Conservation (phyloP, 495 filamentous ascomycete species). For the Neurospora sp. region DNA sequence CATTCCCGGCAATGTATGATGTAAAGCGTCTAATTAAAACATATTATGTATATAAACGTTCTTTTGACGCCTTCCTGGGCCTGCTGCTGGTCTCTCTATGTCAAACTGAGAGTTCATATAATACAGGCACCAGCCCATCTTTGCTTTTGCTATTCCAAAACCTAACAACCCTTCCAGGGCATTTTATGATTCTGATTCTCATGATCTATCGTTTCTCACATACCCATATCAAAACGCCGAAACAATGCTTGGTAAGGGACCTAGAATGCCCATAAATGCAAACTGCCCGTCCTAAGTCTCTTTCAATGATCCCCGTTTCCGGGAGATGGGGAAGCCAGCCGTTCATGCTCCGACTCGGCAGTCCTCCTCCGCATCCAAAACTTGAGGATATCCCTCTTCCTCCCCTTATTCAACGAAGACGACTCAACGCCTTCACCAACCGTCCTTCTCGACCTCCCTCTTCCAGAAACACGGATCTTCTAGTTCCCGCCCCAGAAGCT, state of each 20-base stretch:
- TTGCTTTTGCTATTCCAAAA: neutral
- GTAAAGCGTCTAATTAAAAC: neutral
- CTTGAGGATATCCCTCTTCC: neutral
- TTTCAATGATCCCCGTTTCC: neutral
- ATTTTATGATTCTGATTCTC: neutral
- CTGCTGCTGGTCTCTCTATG: neutral
- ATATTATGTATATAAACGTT: neutral
- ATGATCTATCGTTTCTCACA: neutral
- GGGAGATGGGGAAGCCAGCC: neutral
- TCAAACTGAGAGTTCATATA: neutral
- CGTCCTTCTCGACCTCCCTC: neutral
- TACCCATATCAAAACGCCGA: neutral
- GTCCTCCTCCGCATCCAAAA: neutral
- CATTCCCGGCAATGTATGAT: neutral
- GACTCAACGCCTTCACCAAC: neutral
- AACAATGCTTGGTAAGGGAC: neutral
- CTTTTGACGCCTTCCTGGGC: neutral
- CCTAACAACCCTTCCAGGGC: neutral
- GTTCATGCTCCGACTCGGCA: neutral
- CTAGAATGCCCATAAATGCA: neutral
- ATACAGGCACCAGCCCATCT: neutral
- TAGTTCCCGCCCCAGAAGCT: constrained; percentile 18
- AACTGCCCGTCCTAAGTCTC: neutral
- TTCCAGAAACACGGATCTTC: constrained; percentile 3
- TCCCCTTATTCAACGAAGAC: neutral